Percentiles rank a stretch among this genome's conserved stretches.
phyloP scores from a whole-genome alignment of 1,284 basidiomycete genomes.

The Cryptococcus sp. region DNA sequence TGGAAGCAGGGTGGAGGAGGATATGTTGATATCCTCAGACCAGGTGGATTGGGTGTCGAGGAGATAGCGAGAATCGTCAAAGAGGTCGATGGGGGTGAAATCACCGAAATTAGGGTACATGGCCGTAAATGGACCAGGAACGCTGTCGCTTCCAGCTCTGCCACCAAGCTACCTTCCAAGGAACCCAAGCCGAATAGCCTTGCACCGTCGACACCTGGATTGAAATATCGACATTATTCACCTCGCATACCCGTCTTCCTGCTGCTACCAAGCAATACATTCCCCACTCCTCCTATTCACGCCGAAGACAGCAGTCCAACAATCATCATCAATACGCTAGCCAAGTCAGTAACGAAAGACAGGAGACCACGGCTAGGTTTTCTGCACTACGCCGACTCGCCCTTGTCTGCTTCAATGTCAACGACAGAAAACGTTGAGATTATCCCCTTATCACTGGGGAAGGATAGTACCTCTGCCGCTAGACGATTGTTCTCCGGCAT shows the following conservation, averaged over 20 bases:
- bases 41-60: slow-evolving; percentile 90
- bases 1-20: slow-evolving; percentile 57
- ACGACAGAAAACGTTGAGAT: slow-evolving; percentile 11
- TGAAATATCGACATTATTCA: slow-evolving; percentile 99
- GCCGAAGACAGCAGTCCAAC: slow-evolving; percentile 9
- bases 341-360: slow-evolving; percentile 1
- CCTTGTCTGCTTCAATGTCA: slow-evolving; percentile 11
- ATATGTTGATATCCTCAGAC: slow-evolving; percentile 75
- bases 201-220: slow-evolving; percentile 93
- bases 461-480: slow-evolving; percentile 66
- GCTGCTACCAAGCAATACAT: slow-evolving; percentile 54
- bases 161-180: neutral
- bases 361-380: slow-evolving; percentile 56
- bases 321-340: slow-evolving; percentile 1
- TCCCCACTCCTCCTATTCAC: slow-evolving; percentile 41
- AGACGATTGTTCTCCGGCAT: slow-evolving; percentile 84
- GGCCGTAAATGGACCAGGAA: slow-evolving; percentile 26
- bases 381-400: slow-evolving; percentile 63
- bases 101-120: slow-evolving; percentile 30
- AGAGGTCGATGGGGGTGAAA: slow-evolving; percentile 40
- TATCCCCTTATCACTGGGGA: slow-evolving; percentile 57
- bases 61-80: slow-evolving; percentile 64
- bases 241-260: slow-evolving; percentile 79
- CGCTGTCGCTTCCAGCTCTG: neutral
- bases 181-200: slow-evolving; percentile 5